These are phyloP conservation scores for Trichoderma sp. DNA, from an alignment of 2,329 filamentous ascomycete species.

Conservation along the genomic window DNA sequence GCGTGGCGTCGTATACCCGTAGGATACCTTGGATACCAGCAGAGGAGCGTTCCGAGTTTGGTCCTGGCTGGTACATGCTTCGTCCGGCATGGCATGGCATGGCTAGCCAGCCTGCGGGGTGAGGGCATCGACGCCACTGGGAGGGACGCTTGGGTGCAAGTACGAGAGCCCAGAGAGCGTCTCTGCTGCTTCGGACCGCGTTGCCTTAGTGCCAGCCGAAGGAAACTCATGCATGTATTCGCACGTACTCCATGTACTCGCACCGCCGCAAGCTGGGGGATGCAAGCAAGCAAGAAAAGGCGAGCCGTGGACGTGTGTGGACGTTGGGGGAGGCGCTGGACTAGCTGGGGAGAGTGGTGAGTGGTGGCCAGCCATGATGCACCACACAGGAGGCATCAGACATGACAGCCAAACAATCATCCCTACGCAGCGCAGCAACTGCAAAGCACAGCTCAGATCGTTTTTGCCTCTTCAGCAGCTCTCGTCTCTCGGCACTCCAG, in stretches of 20 bases:
- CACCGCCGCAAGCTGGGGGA: not conserved
- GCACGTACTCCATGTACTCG: not conserved
- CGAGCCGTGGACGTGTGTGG: not conserved
- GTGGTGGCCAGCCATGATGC: not conserved
- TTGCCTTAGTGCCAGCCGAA: constrained; percentile 11
- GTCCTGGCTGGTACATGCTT: not conserved
- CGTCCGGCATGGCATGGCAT: not conserved
- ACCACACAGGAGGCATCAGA: not conserved
- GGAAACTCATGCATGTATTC: constrained; percentile 10
- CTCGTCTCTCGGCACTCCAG: not conserved
- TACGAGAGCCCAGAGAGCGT: not conserved
- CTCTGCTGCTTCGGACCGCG: constrained; percentile 8
- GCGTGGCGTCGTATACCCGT: not conserved
- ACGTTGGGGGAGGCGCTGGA: not conserved
- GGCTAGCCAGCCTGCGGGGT: not conserved
- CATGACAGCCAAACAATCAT: not conserved
- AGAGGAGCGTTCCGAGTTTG: not conserved
- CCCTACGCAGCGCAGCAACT: not conserved
- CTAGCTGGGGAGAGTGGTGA: not conserved
- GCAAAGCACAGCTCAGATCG: not conserved
- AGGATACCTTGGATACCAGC: not conserved
- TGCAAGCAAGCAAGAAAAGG: constrained; percentile 1
- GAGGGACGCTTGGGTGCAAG: not conserved
- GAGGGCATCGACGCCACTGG: constrained; percentile 2
- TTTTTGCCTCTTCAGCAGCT: not conserved